Evolutionary conservation across 805 yeast species (phyloP).

Genomic region (Grigorovia transvaalensis): DNA sequence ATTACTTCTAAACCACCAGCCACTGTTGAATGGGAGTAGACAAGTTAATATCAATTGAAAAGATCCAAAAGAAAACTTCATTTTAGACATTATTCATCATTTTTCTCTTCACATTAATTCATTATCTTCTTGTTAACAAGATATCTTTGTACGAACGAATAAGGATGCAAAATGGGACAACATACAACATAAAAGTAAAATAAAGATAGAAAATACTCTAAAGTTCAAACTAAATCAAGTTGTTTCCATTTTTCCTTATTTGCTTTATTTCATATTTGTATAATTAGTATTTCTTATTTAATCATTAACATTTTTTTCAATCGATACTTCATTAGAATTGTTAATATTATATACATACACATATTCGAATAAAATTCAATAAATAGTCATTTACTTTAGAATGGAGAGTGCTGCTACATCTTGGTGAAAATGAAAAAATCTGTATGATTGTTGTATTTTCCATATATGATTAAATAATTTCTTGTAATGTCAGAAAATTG

Average conservation of each 20-base stretch:
- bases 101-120: background rate
- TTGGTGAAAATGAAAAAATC: background rate
- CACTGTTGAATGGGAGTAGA: slow-evolving; percentile 97
- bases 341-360: background rate
- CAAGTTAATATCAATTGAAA: background rate
- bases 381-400: background rate
- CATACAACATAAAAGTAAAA: too few relatives aligned
- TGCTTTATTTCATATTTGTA: background rate
- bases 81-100: background rate
- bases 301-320: background rate
- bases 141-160: background rate
- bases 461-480: too few relatives aligned
- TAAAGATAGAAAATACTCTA: too few relatives aligned
- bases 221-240: background rate
- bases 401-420: background rate
- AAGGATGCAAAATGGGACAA: background rate
- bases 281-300: background rate
- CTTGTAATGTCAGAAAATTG: too few relatives aligned
- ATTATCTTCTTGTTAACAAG: background rate
- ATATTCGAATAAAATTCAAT: background rate
- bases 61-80: background rate
- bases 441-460: too few relatives aligned
- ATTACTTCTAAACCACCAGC: slow-evolving; percentile 99
- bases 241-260: background rate
- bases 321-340: background rate